phyloP scores from a whole-genome alignment of 2,329 filamentous ascomycete species.

The Metarhizium rileyi region DNA sequence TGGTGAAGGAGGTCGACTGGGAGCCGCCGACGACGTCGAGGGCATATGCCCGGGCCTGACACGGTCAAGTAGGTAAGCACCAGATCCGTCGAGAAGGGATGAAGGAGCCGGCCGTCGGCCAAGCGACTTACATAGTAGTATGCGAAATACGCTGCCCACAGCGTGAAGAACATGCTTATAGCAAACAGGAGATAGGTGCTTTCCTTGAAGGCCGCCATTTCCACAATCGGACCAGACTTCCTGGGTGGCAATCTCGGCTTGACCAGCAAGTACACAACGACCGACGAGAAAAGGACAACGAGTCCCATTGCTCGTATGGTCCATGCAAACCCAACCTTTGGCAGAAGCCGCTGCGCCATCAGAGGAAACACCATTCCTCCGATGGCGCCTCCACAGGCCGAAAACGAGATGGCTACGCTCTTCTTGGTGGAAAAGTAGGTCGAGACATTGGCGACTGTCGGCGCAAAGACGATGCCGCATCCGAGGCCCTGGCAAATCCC shows the following conservation, averaged over 20 bases:
- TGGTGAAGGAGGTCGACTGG: slow-evolving; percentile 42
- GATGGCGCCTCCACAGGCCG: slow-evolving; percentile 48
- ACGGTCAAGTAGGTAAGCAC: background rate
- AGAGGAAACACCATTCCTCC: slow-evolving; percentile 57
- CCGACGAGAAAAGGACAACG: slow-evolving; percentile 39
- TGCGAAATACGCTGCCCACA: slow-evolving; percentile 41
- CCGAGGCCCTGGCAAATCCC: slow-evolving; percentile 49
- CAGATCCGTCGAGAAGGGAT: background rate
- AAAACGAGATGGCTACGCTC: slow-evolving; percentile 49
- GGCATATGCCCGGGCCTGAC: slow-evolving; percentile 28
- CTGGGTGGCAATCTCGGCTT: slow-evolving; percentile 38
- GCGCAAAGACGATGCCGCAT: slow-evolving; percentile 42
- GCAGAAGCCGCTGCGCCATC: slow-evolving; percentile 44
- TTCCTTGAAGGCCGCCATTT: slow-evolving; percentile 41
- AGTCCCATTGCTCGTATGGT: slow-evolving; percentile 53
- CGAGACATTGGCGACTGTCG: slow-evolving; percentile 42
- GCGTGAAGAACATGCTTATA: slow-evolving; percentile 26
- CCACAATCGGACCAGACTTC: slow-evolving; percentile 39
- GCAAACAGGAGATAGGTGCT: slow-evolving; percentile 29
- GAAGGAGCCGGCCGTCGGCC: background rate
- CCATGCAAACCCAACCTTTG: slow-evolving; percentile 53
- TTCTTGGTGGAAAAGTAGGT: slow-evolving; percentile 54
- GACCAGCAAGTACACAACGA: slow-evolving; percentile 30
- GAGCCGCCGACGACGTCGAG: slow-evolving; percentile 33
- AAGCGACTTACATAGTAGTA: slow-evolving; percentile 37